Base-by-base conservation (phyloP, 1,284 basidiomycete species). In the Marasmius tenuissimus region DNA sequence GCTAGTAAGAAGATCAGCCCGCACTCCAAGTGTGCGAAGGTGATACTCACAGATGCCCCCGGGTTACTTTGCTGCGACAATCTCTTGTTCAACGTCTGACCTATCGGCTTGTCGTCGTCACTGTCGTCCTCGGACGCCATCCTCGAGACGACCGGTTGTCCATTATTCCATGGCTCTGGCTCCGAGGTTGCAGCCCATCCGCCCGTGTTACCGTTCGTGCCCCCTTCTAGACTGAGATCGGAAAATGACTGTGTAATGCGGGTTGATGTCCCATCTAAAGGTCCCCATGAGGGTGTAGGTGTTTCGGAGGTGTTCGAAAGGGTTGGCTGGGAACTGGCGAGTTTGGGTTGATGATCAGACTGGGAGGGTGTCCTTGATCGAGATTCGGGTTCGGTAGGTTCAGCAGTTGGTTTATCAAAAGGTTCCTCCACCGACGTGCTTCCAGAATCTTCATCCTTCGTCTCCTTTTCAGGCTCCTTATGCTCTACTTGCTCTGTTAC, bases 51-150 rank as follows among this genome's bases (percentile, higher is more conserved):
- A 34, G 62, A 53, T 38, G 62, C 40, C 38, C 54, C 27, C 16
- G 59, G 42, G 10, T 58, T 56, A 57, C 59, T 66, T 35, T 54
- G 52, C 33, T 60, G 60, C 27, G 61, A 52, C 39, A 62, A 58
- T 48, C 51, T 48, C 75, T 55, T 68, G 64, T 75, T 75, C 63
- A 81, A 71, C 16, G 83, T 81, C 72, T 87, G 85, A 38, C 85
- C 76, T 66, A 89, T 88, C 5, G 89, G 89, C 63, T 83, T 88
- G 72, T 91, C 88, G 65, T 91, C 89, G 63, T 91, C 88, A 61
- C 85, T 86, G 38, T 88, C 87, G 2, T 89, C 86, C 12, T 85
- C 79, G 47, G 64, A 72, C 56, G 65, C 65, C 18, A 65, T 51
- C 53, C 42, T 57, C 47, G 63, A 57, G n/a, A 65, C 61, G 11